Conservation (phyloP, 768 basidiomycete genomes). For the Lepiota venenata region DNA sequence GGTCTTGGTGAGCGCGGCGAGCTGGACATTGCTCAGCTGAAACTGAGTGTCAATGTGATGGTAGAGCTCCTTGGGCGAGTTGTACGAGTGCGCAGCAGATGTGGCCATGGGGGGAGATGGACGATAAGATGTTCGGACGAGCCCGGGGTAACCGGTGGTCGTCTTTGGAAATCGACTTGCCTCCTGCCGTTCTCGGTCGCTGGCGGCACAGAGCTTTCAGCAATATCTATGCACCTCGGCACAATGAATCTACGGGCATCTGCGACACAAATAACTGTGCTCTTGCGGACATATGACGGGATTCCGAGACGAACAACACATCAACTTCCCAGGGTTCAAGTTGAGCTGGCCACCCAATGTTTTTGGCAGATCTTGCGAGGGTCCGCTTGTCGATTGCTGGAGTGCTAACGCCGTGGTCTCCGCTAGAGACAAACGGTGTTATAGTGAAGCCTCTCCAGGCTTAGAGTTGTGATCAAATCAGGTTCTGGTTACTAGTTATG, state of each 20-base stretch:
- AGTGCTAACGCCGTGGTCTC: background rate
- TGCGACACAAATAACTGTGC: too few species aligned
- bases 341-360: too few species aligned
- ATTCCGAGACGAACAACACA: background rate
- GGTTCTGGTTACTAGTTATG: background rate
- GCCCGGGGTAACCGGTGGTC: background rate
- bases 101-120: constrained; percentile 32
- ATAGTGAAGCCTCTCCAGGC: background rate
- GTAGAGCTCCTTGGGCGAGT: constrained; percentile 47
- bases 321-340: too few species aligned
- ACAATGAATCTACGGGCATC: background rate
- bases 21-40: constrained; percentile 52
- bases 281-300: background rate
- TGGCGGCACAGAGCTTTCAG: background rate
- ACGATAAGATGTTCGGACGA: constrained; percentile 1
- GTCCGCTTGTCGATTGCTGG: background rate
- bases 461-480: background rate
- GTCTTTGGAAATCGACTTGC: too few species aligned
- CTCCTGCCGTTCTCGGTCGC: background rate
- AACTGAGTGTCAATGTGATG: constrained; percentile 74
- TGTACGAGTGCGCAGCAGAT: constrained; percentile 38
- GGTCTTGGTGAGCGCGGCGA: constrained; percentile 68
- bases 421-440: background rate
- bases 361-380: too few species aligned
- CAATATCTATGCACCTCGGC: background rate